A percentile compares a stretch with the other conserved stretches of the same genome.
These are phyloP conservation scores for Trametes hirsuta DNA, from an alignment of 1,284 basidiomycete species.

Conservation along the genomic window DNA sequence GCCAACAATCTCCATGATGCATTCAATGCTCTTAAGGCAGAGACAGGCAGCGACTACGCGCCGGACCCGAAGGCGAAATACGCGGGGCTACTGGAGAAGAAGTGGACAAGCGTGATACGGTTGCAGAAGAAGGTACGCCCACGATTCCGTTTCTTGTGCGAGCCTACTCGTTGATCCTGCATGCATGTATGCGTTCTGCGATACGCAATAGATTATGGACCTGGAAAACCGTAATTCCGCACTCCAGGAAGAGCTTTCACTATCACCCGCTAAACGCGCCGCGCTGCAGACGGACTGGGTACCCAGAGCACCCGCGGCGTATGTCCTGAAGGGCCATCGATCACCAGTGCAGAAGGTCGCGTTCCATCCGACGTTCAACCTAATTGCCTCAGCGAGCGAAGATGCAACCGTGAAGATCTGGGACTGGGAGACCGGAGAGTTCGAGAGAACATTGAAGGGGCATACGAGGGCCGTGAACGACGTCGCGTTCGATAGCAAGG, in stretches of 20 bases:
- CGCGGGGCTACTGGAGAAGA: constrained; percentile 78
- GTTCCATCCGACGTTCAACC: constrained; percentile 76
- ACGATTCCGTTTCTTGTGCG: background rate
- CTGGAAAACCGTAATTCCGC: constrained; percentile 69
- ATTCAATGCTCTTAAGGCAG: constrained; percentile 63
- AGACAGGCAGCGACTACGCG: constrained; percentile 39
- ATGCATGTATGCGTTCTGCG: background rate
- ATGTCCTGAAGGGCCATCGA: constrained; percentile 69
- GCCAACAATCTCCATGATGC: constrained; percentile 63
- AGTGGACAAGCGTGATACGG: constrained; percentile 82
- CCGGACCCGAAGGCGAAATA: constrained; percentile 58
- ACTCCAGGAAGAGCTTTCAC: constrained; percentile 51
- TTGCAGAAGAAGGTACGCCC: constrained; percentile 75
- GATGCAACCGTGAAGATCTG: constrained; percentile 79
- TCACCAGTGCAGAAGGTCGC: constrained; percentile 62
- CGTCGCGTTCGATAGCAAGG: constrained; percentile 74
- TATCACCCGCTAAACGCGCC: constrained; percentile 31
- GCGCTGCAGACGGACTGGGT: constrained; percentile 63
- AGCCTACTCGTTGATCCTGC: background rate
- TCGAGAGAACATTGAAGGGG: constrained; percentile 77
- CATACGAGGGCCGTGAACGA: constrained; percentile 78
- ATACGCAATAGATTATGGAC: constrained; percentile 65
- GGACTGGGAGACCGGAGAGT: constrained; percentile 86
- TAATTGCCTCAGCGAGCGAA: constrained; percentile 70
- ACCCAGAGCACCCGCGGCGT: constrained; percentile 65